Base-by-base conservation (phyloP, 352 stramenopile genomes). In the Pythium utonaiense region DNA sequence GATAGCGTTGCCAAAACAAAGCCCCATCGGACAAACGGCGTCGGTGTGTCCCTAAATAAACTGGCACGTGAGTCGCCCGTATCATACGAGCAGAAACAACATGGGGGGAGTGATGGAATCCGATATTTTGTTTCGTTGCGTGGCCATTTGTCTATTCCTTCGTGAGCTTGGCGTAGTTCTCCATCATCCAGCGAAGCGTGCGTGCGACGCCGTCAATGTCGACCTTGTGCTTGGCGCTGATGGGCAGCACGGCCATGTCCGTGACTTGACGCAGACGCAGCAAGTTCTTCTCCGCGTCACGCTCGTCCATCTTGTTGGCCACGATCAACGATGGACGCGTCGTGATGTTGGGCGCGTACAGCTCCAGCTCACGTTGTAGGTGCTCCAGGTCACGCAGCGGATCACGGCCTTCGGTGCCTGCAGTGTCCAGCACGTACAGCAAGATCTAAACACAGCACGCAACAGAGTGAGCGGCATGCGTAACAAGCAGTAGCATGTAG, bases 271-370 rank as follows among this genome's bases (percentile, higher is more conserved):
- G 75, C 16, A 95, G 64, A 40, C 83, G 89, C 51, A 83, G 73
- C 47, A 95, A 57, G 53, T 93, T 93, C 50, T 75, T 77, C 69
- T 93, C 86, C n/a, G 86, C 83, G 3, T 83, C 83, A 70, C 73
- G 70, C 42, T 85, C 82, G 70, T 96, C 88, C 83, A 96, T 96
- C 60, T 96, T 96, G 76, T 96, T 96, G 12, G 88, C 88, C 36
- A 93, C 71, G 44, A 96, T 86, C 40, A 96, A 67, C 22, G 86
- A 94, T 53, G 86, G 86, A 4, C 86, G 79, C 48, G 74, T 91
- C 34, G 86, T 93, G 64, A 96, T 93, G 44, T 89, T 77, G 14
- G 84, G 85, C 8, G 84, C 86, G 54, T 96, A 96, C 14, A 96
- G 70, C 72, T 96, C 83, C 3, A 96, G 69, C 55, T 96, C 88